Evolutionary conservation across 2,329 filamentous ascomycete genomes (phyloP).

Genomic region (Pseudophaeomoniella oleicola): DNA sequence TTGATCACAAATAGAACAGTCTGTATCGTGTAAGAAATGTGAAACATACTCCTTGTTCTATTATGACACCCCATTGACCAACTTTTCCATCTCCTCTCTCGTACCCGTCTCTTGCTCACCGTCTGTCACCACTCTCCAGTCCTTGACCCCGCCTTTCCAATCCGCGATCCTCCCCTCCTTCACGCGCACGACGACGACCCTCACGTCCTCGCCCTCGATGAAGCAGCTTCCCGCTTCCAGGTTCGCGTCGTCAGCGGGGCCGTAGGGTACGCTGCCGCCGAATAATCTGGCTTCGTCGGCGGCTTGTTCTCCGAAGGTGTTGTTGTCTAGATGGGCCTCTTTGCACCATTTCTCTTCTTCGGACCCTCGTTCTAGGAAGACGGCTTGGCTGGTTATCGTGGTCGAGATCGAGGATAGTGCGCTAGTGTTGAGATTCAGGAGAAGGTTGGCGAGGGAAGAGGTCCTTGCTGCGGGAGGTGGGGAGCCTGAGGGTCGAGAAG

Average conservation of each 20-base stretch:
- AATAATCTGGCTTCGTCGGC: conserved; percentile 32
- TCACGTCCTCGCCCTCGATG: conserved; percentile 67
- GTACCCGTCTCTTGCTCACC: conserved; percentile 14
- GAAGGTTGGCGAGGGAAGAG: conserved; percentile 65
- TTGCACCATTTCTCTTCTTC: conserved; percentile 78
- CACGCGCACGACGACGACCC: conserved; percentile 76
- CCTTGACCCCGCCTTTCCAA: conserved; percentile 85
- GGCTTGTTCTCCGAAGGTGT: conserved; percentile 56
- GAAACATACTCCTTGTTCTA: too few species aligned
- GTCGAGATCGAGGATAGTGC: conserved; percentile 79
- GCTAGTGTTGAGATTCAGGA: conserved; percentile 82
- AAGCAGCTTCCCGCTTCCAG: conserved; percentile 38
- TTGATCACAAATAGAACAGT: too few species aligned
- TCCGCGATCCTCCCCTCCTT: conserved; percentile 78
- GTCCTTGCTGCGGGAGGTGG: conserved; percentile 47
- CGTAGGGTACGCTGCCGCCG: conserved; percentile 16
- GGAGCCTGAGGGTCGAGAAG: conserved; percentile 32
- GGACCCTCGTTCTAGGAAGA: conserved; percentile 55
- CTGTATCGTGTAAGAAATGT: too few species aligned
- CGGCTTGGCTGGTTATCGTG: conserved; percentile 81
- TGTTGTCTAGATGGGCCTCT: conserved; percentile 74
- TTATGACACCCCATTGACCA: too few species aligned
- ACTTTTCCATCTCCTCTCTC: too few species aligned
- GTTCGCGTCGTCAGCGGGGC: conserved; percentile 14
- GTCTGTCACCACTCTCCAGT: conserved; percentile 45